phyloP scores from a whole-genome alignment of 2,329 filamentous ascomycete genomes.

The Ploettnerulaceae sp. region DNA sequence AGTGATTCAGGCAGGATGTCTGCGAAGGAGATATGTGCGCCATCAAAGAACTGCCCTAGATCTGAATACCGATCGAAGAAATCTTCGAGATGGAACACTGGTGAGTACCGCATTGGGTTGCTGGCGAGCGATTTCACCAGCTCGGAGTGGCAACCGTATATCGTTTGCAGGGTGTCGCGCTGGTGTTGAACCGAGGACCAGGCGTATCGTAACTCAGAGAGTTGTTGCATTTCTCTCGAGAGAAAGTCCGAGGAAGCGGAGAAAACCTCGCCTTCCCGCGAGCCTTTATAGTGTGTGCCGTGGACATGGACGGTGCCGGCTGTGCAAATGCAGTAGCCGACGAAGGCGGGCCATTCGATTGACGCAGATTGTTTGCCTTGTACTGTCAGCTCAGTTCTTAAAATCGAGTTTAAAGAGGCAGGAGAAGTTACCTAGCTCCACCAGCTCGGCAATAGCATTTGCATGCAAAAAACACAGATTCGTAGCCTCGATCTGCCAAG shows the following conservation, averaged over 20 bases:
- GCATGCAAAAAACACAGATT: slow-evolving; percentile 83
- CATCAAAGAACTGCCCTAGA: slow-evolving; percentile 60
- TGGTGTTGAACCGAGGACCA: slow-evolving; percentile 81
- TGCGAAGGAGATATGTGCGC: slow-evolving; percentile 66
- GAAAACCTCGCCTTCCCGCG: slow-evolving; percentile 41
- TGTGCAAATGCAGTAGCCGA: slow-evolving; percentile 81
- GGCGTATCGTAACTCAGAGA: slow-evolving; percentile 67
- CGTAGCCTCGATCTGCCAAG: slow-evolving; percentile 88
- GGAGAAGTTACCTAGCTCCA: slow-evolving; percentile 58
- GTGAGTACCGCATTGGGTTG: slow-evolving; percentile 67
- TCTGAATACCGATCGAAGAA: slow-evolving; percentile 77
- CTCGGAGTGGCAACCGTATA: slow-evolving; percentile 74
- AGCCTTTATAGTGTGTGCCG: slow-evolving; percentile 67
- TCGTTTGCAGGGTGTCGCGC: slow-evolving; percentile 68
- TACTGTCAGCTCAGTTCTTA: neutral
- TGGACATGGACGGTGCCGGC: slow-evolving; percentile 87
- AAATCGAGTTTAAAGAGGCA: neutral
- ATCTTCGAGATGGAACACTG: slow-evolving; percentile 79
- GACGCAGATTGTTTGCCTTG: slow-evolving; percentile 57
- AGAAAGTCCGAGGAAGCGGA: slow-evolving; percentile 66
- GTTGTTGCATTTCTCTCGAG: slow-evolving; percentile 72
- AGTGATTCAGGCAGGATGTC: slow-evolving; percentile 58
- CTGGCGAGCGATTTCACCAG: slow-evolving; percentile 68
- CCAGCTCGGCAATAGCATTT: slow-evolving; percentile 79
- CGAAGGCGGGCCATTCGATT: slow-evolving; percentile 81